These are phyloP conservation scores for Prunus kanzakura DNA, from an alignment of 306 rosid genomes.

Conservation along the genomic window DNA sequence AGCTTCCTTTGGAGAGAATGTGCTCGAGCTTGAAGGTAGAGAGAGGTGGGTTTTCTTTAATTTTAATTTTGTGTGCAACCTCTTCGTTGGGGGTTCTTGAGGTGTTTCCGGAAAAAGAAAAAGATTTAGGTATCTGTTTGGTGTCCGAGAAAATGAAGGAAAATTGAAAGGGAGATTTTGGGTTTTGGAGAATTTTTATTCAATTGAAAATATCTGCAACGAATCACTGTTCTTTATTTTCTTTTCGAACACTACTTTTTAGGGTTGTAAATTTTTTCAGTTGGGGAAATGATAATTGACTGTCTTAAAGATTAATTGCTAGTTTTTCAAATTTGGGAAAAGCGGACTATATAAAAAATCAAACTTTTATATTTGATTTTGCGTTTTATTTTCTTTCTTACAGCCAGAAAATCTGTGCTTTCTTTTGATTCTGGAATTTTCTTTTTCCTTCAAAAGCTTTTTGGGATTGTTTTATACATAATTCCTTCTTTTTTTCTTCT, in stretches of 20 bases:
- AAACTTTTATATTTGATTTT: too few relatives aligned
- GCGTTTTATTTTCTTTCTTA: neutral
- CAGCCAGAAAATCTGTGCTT: neutral
- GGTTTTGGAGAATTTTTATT: slow-evolving; percentile 2
- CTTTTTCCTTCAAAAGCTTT: neutral
- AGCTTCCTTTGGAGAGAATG: slow-evolving; percentile 86
- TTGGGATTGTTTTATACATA: neutral
- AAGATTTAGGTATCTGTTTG: neutral
- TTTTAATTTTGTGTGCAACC: neutral
- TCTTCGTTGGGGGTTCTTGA: neutral
- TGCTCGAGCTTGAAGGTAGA: slow-evolving; percentile 79
- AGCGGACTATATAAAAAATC: too few relatives aligned
- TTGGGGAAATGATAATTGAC: neutral
- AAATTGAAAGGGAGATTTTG: neutral
- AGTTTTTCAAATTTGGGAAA: neutral
- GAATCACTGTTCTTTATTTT: neutral
- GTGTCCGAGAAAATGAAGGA: slow-evolving; percentile 5
- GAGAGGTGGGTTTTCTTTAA: slow-evolving; percentile 61
- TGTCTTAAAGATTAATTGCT: neutral
- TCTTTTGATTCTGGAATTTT: neutral
- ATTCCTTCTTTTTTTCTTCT: neutral
- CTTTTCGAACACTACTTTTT: neutral
- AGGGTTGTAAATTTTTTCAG: neutral
- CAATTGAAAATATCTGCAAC: neutral
- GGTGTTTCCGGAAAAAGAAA: neutral